These are phyloP conservation scores for Leccinum olivaceopallidum DNA, from an alignment of 768 basidiomycete genomes.

Conservation along the genomic window DNA sequence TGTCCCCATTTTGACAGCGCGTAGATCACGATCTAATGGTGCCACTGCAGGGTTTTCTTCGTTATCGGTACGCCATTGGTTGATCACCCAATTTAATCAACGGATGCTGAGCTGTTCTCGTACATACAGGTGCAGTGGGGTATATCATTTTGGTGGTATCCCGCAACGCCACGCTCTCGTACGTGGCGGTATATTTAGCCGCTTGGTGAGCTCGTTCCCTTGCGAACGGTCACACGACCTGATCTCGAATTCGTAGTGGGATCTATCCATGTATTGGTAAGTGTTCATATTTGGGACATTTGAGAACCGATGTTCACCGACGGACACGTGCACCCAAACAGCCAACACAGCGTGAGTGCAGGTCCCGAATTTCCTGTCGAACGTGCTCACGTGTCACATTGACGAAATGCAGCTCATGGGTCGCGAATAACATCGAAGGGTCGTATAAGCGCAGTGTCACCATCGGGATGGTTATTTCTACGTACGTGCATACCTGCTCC, in stretches of 20 bases:
- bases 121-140: slow-evolving; percentile 48
- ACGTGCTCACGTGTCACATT: not conserved
- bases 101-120: not conserved
- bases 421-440: slow-evolving; percentile 73
- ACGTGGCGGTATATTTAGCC: slow-evolving; percentile 71
- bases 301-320: not conserved
- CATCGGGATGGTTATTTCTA: slow-evolving; percentile 67
- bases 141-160: slow-evolving; percentile 73
- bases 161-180: slow-evolving; percentile 61
- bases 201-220: slow-evolving; percentile 48
- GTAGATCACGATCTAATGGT: not conserved
- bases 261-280: slow-evolving; percentile 75
- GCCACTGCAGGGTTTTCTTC: slow-evolving; percentile 25
- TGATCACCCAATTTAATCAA: not conserved
- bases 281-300: slow-evolving; percentile 21
- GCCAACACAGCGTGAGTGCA: slow-evolving; percentile 57
- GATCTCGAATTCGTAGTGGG: slow-evolving; percentile 42
- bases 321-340: slow-evolving; percentile 21
- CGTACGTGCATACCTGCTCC: slow-evolving; percentile 38
- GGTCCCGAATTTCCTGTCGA: not conserved
- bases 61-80: slow-evolving; percentile 23
- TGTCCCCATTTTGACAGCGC: not conserved
- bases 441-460: slow-evolving; percentile 74
- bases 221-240: not conserved
- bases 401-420: slow-evolving; percentile 42